These are phyloP conservation scores for Gossypium herbaceum DNA, from an alignment of 345 rosid species.

Conservation along the genomic window DNA sequence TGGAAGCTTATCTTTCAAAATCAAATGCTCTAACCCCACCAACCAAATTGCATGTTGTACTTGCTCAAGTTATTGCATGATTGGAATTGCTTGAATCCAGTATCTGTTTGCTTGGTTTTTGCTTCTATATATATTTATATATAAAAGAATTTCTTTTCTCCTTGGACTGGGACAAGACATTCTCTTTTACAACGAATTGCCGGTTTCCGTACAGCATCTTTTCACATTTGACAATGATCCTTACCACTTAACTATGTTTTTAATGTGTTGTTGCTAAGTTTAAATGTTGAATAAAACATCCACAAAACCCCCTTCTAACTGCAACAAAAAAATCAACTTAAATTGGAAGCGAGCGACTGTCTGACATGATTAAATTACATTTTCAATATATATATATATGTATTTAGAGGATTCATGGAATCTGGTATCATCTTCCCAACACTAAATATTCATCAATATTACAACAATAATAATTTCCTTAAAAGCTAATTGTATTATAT, in stretches of 20 bases:
- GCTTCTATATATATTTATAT: too few species aligned
- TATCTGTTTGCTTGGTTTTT: constrained; percentile 5
- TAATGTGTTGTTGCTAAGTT: background rate
- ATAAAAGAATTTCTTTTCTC: background rate
- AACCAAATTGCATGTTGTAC: constrained; percentile 1
- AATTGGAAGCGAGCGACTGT: too few species aligned
- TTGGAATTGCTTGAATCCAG: constrained; percentile 6
- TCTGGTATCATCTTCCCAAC: too few species aligned
- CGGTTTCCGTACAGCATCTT: background rate
- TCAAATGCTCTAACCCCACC: constrained; percentile 1
- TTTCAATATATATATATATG: too few species aligned
- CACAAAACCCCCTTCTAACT: background rate
- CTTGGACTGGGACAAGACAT: constrained; percentile 8
- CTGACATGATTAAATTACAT: background rate
- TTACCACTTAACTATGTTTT: background rate
- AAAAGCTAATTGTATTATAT: background rate
- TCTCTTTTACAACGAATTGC: background rate
- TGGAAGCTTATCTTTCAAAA: constrained; percentile 6
- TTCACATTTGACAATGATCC: constrained; percentile 9
- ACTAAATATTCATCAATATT: too few species aligned
- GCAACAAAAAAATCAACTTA: too few species aligned
- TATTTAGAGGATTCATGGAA: background rate
- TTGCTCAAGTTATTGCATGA: constrained; percentile 7
- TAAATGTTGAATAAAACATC: background rate
- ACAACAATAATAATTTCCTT: background rate